Evolutionary conservation across 768 basidiomycete species (phyloP), one percentile per base, ranked within the genome.

Genomic region (Boletus bicolor): DNA sequence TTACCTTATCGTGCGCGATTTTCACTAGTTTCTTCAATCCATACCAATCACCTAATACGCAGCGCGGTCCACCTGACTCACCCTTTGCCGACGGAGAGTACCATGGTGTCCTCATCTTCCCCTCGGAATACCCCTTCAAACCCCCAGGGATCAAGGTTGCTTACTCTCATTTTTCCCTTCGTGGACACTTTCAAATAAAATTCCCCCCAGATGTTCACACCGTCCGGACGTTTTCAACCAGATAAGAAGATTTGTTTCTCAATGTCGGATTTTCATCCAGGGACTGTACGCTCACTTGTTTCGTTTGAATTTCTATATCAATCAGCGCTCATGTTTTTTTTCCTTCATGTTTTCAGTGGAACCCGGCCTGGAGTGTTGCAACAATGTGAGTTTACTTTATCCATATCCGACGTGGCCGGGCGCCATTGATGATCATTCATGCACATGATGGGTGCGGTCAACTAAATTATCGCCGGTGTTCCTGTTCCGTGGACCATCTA

Each of bases 211-310:
- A 92, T 94, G 91, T 82, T 86, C 63, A 94, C 93, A 14, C 93
- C 93, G 0, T 91, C 90, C 6, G 93, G 93, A 19, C 84, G 93
- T 56, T 95, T 95, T 73, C 84, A 89, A 61, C 90, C 91, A 21
- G 91, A 93, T 78, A 86, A 85, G 76, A 97, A 94, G 80, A 97
- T 98, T 53, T 98, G 95, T 70, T 96, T 97, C 75, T 96, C 93
- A 24, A 97, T 98, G 93, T 93, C 92, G 4, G 92, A 94, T 72
- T 94, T 93, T 67, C 93, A 94, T 66, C 91, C 93, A 0, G 91
- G 91, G 58, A 82, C 89, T 12, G 91, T 92, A 63, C 69, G 89
- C 81, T 28, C 5, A 10, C 37, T n/a, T 37, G 21, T 46, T 42
- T 37, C 28, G 30, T n/a, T 34, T 39, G 35, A 51, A 3, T 47